Base-by-base conservation (phyloP, 2,329 filamentous ascomycete species). In the Paecilomyces niveus region DNA sequence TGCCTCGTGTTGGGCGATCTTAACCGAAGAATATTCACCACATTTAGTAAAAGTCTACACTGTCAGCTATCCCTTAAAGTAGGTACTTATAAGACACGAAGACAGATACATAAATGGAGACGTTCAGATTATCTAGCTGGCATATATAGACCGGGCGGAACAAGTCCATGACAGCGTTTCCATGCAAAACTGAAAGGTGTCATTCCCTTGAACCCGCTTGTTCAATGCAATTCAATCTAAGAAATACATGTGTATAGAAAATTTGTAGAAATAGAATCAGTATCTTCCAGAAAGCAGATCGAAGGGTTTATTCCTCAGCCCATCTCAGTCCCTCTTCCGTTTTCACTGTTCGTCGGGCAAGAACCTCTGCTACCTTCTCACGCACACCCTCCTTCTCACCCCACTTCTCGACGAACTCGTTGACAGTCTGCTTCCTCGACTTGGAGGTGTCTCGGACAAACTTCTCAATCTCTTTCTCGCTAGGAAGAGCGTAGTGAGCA, bases 311-410 rank as follows among this genome's bases (percentile, higher is more conserved):
- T 56, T n/a, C 32, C 33, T 61, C 57, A 57, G 59, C 54, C 73
- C 73, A 74, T 49, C 58, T 58, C 59, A 72, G 62, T 35, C 72
- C 83, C 35, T 80, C 66, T 10, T 70, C 69, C 33, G 78, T 74
- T n/a, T 71, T 69, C 31, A 64, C 73, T 9, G 85, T 87, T 72
- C 85, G 89, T 68, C 89, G 81, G 26, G 71, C 68, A 62, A 92
- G 65, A 29, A 92, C 85, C 70, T 92, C 89, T 55, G 79, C 68
- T 3, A 90, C 85, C 59, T 92, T 84, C 69, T 85, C 81, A 64
- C 77, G 78, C 50, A 91, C 84, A 52, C 89, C 89, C 66, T 89
- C 85, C 72, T 90, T 88, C 57, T 83, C 80, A 22, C 81, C 79
- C 68, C 80, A 83, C 64, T 74, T 79, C 53, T 79, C 76, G 39